A percentile compares a stretch with the other conserved stretches of the same genome.
Evolutionary conservation across 2,329 filamentous ascomycete species (phyloP).

Genomic region (Fusarium abutilonis): DNA sequence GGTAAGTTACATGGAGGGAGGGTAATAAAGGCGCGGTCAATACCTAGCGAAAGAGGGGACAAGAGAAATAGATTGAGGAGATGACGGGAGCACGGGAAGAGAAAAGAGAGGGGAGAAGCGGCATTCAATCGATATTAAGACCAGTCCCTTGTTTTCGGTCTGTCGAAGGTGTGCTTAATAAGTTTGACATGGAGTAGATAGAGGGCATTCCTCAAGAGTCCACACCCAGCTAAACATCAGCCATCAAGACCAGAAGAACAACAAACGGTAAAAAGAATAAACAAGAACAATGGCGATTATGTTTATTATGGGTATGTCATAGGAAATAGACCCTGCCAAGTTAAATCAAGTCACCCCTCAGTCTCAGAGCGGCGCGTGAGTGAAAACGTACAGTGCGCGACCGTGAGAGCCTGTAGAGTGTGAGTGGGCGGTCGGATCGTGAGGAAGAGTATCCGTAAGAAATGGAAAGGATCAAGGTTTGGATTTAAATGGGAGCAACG

Average conservation of each 20-base stretch:
- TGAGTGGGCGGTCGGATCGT: constrained; percentile 34
- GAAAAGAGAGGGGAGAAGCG: constrained; percentile 12
- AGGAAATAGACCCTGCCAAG: constrained; percentile 42
- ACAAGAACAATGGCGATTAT: constrained; percentile 4
- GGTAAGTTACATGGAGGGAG: constrained; percentile 25
- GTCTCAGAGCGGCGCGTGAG: constrained; percentile 33
- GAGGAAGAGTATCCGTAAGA: constrained; percentile 16
- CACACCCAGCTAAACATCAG: background rate
- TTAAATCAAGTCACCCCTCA: constrained; percentile 22
- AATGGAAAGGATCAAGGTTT: constrained; percentile 28
- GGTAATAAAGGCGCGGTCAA: constrained; percentile 33
- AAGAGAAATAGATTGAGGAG: constrained; percentile 16
- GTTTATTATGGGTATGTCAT: constrained; percentile 31
- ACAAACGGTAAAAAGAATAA: constrained; percentile 11
- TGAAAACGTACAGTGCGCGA: constrained; percentile 41
- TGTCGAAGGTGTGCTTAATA: background rate
- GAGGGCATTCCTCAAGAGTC: background rate
- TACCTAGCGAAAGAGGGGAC: constrained; percentile 12
- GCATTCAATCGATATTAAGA: constrained; percentile 8
- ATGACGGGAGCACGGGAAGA: constrained; percentile 12
- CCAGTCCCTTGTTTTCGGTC: background rate
- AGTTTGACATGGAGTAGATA: background rate
- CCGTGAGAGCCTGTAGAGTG: constrained; percentile 20
- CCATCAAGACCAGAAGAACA: background rate
- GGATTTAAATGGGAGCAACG: constrained; percentile 3